phyloP scores from a whole-genome alignment of 208 protist species.

The Leptomonas pyrrhocoris region DNA sequence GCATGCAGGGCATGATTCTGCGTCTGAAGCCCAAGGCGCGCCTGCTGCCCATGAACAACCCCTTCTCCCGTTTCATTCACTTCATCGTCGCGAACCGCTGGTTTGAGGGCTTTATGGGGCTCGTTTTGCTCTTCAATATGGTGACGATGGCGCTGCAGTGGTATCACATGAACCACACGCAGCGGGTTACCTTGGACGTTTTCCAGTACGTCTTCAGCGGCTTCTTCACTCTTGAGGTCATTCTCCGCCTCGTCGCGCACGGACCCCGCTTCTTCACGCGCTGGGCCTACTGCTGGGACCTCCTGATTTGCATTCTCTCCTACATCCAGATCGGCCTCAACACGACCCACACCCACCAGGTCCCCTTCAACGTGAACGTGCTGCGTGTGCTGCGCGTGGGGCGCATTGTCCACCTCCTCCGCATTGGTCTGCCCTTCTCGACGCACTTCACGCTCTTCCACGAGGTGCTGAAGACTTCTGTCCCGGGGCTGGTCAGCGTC shows the following conservation, averaged over 20 bases:
- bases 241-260: constrained; percentile 76
- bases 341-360: constrained; percentile 47
- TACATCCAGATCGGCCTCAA: constrained; percentile 85
- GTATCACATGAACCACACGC: constrained; percentile 65
- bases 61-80: constrained; percentile 63
- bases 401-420: constrained; percentile 70
- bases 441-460: constrained; percentile 67
- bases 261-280: constrained; percentile 81
- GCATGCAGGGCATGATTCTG: constrained; percentile 79
- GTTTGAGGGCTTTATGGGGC: constrained; percentile 77
- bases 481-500: constrained; percentile 78
- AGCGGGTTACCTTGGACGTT: constrained; percentile 51
- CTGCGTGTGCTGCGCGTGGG: constrained; percentile 84
- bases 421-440: constrained; percentile 52
- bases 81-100: constrained; percentile 43
- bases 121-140: constrained; percentile 80
- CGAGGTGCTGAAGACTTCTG: constrained; percentile 66
- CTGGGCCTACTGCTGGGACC: constrained; percentile 85
- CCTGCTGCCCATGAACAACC: constrained; percentile 66
- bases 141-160: constrained; percentile 88
- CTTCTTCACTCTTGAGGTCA: constrained; percentile 88
- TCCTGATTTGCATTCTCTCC: constrained; percentile 75
- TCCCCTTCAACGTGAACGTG: constrained; percentile 90
- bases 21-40: constrained; percentile 54
- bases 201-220: constrained; percentile 88